Evolutionary conservation across 2,329 filamentous ascomycete species (phyloP).

Genomic region (Pseudogymnoascus sp.): DNA sequence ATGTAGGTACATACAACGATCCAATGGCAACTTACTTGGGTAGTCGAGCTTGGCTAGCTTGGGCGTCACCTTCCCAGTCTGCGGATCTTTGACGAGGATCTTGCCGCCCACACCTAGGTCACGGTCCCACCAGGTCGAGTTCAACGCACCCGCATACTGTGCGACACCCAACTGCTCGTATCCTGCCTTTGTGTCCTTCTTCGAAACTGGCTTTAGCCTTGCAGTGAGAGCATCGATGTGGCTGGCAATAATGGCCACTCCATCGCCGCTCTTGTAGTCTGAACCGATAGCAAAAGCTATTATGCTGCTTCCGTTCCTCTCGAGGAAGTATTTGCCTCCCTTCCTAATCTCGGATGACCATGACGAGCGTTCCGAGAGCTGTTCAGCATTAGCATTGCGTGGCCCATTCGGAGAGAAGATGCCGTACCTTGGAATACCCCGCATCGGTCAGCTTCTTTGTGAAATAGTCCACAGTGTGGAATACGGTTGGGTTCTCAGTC

Average conservation of each 20-base stretch:
- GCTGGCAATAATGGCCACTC: conserved; percentile 80
- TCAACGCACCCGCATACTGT: conserved; percentile 83
- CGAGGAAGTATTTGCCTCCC: conserved; percentile 84
- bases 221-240: conserved; percentile 92
- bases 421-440: conserved; percentile 64
- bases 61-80: conserved; percentile 67
- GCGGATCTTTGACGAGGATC: conserved; percentile 71
- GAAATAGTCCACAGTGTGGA: conserved; percentile 80
- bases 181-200: conserved; percentile 74
- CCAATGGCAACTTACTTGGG: conserved; percentile 52
- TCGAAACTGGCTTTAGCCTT: conserved; percentile 84
- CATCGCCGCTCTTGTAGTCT: conserved; percentile 76
- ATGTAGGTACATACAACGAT: neutral
- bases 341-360: conserved; percentile 68
- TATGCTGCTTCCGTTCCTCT: conserved; percentile 77
- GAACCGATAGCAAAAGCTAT: conserved; percentile 81
- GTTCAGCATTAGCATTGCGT: conserved; percentile 19
- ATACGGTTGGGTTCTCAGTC: conserved; percentile 84
- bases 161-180: conserved; percentile 87
- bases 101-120: conserved; percentile 87
- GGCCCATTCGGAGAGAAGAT: neutral
- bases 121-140: conserved; percentile 93
- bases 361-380: conserved; percentile 70
- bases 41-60: conserved; percentile 87
- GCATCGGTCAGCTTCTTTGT: conserved; percentile 62